These are phyloP conservation scores for Diplodia seriata DNA, from an alignment of 2,329 filamentous ascomycete genomes.

Conservation along the genomic window DNA sequence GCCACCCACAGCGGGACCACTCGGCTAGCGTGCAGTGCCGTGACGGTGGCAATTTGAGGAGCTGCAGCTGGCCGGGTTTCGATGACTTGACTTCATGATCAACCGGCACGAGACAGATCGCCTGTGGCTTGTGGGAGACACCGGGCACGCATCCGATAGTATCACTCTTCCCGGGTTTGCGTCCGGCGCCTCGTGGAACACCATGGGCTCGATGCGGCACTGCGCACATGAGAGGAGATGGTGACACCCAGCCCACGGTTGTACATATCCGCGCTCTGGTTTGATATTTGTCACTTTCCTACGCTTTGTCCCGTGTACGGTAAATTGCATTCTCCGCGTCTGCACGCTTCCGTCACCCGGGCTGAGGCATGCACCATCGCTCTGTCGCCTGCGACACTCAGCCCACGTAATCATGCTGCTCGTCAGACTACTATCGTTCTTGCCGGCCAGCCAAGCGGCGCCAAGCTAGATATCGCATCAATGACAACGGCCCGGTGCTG, in stretches of 20 bases:
- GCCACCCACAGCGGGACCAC: neutral
- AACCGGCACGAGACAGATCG: slow-evolving; percentile 22
- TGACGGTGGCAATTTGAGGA: neutral
- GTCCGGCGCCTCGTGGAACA: neutral
- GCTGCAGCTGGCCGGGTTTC: slow-evolving; percentile 15
- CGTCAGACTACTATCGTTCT: slow-evolving; percentile 7
- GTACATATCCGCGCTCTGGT: slow-evolving; percentile 5
- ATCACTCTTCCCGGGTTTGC: neutral
- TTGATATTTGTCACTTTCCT: slow-evolving; percentile 15
- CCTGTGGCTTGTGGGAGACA: neutral
- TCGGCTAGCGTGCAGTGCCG: slow-evolving; percentile 2
- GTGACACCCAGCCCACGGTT: neutral
- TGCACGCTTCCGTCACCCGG: slow-evolving; percentile 1
- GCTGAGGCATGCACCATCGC: neutral
- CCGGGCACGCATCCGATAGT: neutral
- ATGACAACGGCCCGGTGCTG: neutral
- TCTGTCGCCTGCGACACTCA: too few relatives aligned
- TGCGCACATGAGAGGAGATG: slow-evolving; percentile 2
- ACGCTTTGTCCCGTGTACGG: neutral
- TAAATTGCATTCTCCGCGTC: slow-evolving; percentile 5
- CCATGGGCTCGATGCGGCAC: slow-evolving; percentile 2
- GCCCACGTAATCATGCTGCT: slow-evolving; percentile 1
- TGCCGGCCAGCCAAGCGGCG: slow-evolving; percentile 18
- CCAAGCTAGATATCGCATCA: slow-evolving; percentile 19
- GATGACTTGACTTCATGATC: slow-evolving; percentile 25